Percentiles rank a stretch among this genome's conserved stretches.
phyloP scores from a whole-genome alignment of 495 filamentous ascomycete genomes.

The Neurospora hispaniola region DNA sequence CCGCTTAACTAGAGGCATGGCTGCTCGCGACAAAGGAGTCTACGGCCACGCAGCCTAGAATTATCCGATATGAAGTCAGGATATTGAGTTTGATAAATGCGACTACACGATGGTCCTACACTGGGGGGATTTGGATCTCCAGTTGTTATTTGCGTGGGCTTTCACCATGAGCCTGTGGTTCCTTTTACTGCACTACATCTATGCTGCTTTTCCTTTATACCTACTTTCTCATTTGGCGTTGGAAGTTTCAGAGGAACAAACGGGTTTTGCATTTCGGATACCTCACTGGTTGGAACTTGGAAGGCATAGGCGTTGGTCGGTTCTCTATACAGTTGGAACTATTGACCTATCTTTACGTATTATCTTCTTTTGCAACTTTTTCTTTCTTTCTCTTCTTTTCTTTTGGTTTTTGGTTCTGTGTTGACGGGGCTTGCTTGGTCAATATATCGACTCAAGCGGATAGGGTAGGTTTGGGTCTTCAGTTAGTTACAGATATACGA shows the following conservation, averaged over 20 bases:
- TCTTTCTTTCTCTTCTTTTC: background rate
- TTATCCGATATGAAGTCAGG: background rate
- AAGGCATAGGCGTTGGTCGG: background rate
- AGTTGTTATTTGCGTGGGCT: background rate
- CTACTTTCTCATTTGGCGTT: background rate
- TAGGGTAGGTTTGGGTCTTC: background rate
- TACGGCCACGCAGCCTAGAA: background rate
- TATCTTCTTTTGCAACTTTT: background rate
- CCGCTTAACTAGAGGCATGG: background rate
- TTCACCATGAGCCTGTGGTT: background rate
- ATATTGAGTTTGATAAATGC: background rate
- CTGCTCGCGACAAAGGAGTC: background rate
- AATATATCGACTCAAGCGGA: background rate
- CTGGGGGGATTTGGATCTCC: background rate
- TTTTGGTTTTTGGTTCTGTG: background rate
- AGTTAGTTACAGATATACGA: background rate
- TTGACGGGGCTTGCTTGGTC: background rate
- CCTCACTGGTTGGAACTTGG: background rate
- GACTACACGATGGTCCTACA: background rate
- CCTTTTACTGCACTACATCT: background rate
- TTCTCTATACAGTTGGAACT: background rate
- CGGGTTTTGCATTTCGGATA: background rate
- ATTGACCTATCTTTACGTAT: background rate
- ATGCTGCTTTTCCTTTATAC: background rate
- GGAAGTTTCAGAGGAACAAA: background rate